Percentiles rank a stretch among this genome's conserved stretches.
Conservation (phyloP, 495 filamentous ascomycete species). For the Annulohypoxylon maeteangense region DNA sequence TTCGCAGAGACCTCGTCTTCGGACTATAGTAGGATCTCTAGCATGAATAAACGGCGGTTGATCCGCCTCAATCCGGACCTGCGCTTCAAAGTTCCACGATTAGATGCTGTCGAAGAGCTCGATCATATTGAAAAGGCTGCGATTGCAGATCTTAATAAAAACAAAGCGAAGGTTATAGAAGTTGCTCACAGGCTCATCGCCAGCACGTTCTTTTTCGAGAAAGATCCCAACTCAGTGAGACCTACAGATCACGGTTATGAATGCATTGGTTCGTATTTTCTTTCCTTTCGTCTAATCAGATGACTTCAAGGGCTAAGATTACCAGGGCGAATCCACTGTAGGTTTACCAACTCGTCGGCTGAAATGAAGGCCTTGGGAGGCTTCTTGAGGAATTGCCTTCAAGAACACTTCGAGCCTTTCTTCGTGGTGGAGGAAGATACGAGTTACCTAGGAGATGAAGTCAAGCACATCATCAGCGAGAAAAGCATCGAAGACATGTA, state of each 20-base stretch:
- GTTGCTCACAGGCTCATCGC: neutral
- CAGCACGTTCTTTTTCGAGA: neutral
- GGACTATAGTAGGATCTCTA: neutral
- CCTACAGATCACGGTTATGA: neutral
- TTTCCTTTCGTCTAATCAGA: neutral
- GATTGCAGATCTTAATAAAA: neutral
- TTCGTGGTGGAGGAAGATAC: neutral
- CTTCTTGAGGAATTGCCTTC: neutral
- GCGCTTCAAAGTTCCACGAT: neutral
- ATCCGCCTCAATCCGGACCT: neutral
- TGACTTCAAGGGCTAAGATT: neutral
- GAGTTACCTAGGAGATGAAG: neutral
- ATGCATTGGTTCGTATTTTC: neutral
- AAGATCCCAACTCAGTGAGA: neutral
- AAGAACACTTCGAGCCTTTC: neutral
- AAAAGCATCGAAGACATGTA: neutral
- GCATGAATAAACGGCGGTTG: neutral
- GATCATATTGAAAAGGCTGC: neutral
- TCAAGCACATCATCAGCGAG: neutral
- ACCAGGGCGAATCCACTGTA: neutral
- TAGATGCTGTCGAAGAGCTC: neutral
- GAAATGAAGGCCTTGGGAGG: neutral
- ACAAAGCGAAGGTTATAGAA: neutral
- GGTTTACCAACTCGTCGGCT: neutral
- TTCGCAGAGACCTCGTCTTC: neutral